Conservation (phyloP, 2,329 filamentous ascomycete genomes). For the Talaromyces sp. region DNA sequence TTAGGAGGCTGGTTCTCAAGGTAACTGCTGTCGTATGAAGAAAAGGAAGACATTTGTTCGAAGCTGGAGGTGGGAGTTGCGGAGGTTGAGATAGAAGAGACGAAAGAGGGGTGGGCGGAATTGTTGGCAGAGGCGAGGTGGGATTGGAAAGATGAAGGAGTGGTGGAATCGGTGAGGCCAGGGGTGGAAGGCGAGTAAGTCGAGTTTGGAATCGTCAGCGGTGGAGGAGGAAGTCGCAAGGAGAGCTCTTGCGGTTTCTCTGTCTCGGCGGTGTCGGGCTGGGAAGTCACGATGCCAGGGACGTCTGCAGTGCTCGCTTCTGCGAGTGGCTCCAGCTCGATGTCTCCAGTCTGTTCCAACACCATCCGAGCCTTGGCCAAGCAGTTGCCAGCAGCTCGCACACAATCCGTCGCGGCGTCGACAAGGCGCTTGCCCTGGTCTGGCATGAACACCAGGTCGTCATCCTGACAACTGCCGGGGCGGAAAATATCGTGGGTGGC, state of each 20-base stretch:
- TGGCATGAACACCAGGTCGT: constrained; percentile 77
- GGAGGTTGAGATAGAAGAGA: constrained; percentile 31
- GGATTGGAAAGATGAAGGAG: constrained; percentile 48
- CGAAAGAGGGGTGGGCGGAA: constrained; percentile 30
- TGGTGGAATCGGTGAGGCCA: constrained; percentile 40
- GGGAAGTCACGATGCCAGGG: constrained; percentile 22
- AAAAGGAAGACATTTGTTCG: constrained; percentile 34
- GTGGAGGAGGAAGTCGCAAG: constrained; percentile 48
- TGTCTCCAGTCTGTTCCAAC: constrained; percentile 87
- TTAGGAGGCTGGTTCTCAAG: constrained; percentile 39
- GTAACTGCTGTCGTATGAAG: constrained; percentile 36
- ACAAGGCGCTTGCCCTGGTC: constrained; percentile 77
- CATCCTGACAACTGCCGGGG: constrained; percentile 66
- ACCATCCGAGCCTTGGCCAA: constrained; percentile 82
- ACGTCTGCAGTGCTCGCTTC: constrained; percentile 9
- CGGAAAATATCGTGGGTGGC: constrained; percentile 79
- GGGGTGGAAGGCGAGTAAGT: constrained; percentile 39
- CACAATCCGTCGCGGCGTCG: constrained; percentile 79
- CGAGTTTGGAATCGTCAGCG: constrained; percentile 47
- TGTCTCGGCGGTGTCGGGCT: constrained; percentile 15
- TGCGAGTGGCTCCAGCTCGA: constrained; percentile 70
- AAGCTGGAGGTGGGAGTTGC: constrained; percentile 30
- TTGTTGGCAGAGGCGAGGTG: constrained; percentile 37
- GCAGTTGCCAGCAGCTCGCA: constrained; percentile 88
- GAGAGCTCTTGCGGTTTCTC: constrained; percentile 33